Conservation (phyloP, 768 basidiomycete species). For the Pleurotus citrinopileatus region DNA sequence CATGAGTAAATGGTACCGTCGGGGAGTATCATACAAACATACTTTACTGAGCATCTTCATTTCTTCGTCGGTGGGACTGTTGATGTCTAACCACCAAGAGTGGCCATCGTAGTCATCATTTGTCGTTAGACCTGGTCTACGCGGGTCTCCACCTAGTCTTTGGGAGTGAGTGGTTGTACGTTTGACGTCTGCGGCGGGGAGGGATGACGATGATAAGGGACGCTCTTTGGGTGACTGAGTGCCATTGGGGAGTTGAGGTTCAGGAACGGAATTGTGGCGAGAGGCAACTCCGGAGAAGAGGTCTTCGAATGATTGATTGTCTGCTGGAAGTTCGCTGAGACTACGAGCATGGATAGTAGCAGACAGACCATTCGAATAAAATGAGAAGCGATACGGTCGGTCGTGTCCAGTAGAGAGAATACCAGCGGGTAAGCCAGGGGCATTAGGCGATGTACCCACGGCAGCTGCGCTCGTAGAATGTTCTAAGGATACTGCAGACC, state of each 20-base stretch:
- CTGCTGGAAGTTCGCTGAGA: constrained; percentile 89
- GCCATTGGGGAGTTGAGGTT: constrained; percentile 13
- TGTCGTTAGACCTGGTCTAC: constrained; percentile 2
- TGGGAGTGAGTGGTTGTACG: neutral
- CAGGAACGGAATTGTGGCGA: constrained; percentile 6
- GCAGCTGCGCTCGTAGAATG: constrained; percentile 20
- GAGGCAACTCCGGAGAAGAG: constrained; percentile 63
- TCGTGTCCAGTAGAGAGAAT: constrained; percentile 63
- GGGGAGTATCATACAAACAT: constrained; percentile 7
- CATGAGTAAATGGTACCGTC: constrained; percentile 2
- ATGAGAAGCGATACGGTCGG: constrained; percentile 95
- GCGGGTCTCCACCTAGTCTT: constrained; percentile 3
- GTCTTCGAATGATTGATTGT: constrained; percentile 90
- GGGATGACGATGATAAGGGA: neutral
- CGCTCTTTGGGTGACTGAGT: constrained; percentile 5
- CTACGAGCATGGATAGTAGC: constrained; percentile 95
- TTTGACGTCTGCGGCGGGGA: constrained; percentile 1
- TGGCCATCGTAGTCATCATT: constrained; percentile 57
- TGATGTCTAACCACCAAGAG: constrained; percentile 98
- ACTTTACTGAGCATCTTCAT: constrained; percentile 97
- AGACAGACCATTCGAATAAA: constrained; percentile 90
- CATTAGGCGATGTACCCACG: constrained; percentile 18
- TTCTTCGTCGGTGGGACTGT: constrained; percentile 94
- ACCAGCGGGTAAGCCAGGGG: constrained; percentile 17
- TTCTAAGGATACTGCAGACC: constrained; percentile 15